These are phyloP conservation scores for Xylariaceae sp. DNA, from an alignment of 2,329 filamentous ascomycete species.

Conservation along the genomic window DNA sequence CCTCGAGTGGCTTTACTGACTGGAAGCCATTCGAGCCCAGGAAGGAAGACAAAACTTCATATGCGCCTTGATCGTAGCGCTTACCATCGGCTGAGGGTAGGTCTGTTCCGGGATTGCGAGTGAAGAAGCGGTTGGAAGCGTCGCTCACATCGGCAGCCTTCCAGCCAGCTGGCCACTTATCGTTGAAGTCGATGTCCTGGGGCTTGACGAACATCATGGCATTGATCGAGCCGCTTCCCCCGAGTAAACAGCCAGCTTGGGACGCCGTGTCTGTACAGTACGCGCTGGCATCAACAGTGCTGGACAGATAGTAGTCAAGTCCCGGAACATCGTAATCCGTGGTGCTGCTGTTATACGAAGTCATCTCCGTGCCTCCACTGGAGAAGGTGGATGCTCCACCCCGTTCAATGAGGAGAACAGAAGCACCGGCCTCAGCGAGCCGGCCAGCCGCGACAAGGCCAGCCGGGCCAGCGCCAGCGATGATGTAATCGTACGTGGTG, in stretches of 20 bases:
- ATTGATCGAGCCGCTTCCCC: constrained; percentile 31
- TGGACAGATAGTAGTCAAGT: constrained; percentile 19
- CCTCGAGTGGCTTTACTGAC: too few relatives aligned
- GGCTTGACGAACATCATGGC: constrained; percentile 28
- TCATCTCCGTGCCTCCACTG: constrained; percentile 24
- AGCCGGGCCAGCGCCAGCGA: constrained; percentile 33
- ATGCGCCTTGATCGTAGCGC: constrained; percentile 11
- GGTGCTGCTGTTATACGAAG: constrained; percentile 28
- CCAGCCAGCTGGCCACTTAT: constrained; percentile 26
- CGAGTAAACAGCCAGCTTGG: constrained; percentile 32
- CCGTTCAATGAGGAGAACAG: constrained; percentile 34
- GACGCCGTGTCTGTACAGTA: constrained; percentile 32
- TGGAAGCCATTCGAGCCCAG: too few relatives aligned
- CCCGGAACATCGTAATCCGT: constrained; percentile 27
- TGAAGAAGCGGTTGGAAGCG: constrained; percentile 23
- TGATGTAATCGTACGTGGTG: constrained; percentile 33
- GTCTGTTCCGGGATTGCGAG: constrained; percentile 22
- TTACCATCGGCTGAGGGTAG: constrained; percentile 21
- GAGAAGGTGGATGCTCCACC: constrained; percentile 28
- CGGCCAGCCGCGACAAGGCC: constrained; percentile 32
- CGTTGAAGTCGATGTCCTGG: constrained; percentile 25
- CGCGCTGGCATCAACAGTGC: constrained; percentile 12
- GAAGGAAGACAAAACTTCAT: too few relatives aligned
- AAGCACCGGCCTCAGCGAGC: constrained; percentile 31
- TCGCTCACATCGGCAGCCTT: constrained; percentile 21